Percentiles rank a stretch among this genome's conserved stretches.
Conservation (phyloP, 2,329 filamentous ascomycete genomes). For the Didymella sp. region DNA sequence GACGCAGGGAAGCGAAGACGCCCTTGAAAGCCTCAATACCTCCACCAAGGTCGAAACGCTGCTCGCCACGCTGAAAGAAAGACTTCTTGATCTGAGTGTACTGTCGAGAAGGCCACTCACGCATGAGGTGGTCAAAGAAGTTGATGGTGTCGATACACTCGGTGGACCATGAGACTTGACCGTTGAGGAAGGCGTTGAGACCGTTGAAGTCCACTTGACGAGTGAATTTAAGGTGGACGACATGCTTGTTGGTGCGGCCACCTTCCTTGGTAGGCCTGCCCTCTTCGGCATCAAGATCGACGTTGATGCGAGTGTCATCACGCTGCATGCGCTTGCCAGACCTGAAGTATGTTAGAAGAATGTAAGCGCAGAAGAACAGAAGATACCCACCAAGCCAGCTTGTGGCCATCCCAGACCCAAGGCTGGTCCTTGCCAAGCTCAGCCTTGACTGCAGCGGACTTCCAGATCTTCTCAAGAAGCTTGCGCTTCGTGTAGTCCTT, state of each 20-base stretch:
- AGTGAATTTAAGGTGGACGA: slow-evolving; percentile 68
- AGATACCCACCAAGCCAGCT: slow-evolving; percentile 76
- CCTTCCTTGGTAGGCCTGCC: slow-evolving; percentile 32
- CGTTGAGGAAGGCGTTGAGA: slow-evolving; percentile 71
- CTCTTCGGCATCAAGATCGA: slow-evolving; percentile 77
- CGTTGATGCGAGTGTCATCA: slow-evolving; percentile 53
- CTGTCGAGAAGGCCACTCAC: slow-evolving; percentile 73
- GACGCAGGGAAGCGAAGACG: slow-evolving; percentile 83
- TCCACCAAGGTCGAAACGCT: slow-evolving; percentile 63
- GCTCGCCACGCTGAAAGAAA: slow-evolving; percentile 71
- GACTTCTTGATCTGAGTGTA: slow-evolving; percentile 79
- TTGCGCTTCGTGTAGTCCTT: slow-evolving; percentile 63
- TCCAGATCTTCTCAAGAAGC: slow-evolving; percentile 79
- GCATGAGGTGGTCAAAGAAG: slow-evolving; percentile 88
- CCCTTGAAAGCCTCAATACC: slow-evolving; percentile 84
- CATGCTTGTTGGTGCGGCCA: slow-evolving; percentile 58
- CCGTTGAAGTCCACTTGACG: slow-evolving; percentile 72
- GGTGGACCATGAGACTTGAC: slow-evolving; percentile 56
- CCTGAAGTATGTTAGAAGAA: slow-evolving; percentile 28
- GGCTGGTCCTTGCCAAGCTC: slow-evolving; percentile 57
- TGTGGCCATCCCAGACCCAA: slow-evolving; percentile 83
- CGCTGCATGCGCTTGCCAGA: slow-evolving; percentile 35
- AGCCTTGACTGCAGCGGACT: slow-evolving; percentile 65
- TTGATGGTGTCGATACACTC: slow-evolving; percentile 80
- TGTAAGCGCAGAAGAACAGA: not conserved